Percentiles rank a stretch among this genome's conserved stretches.
These are phyloP conservation scores for Pleurotus tuber-regium DNA, from an alignment of 768 basidiomycete genomes.

Conservation along the genomic window DNA sequence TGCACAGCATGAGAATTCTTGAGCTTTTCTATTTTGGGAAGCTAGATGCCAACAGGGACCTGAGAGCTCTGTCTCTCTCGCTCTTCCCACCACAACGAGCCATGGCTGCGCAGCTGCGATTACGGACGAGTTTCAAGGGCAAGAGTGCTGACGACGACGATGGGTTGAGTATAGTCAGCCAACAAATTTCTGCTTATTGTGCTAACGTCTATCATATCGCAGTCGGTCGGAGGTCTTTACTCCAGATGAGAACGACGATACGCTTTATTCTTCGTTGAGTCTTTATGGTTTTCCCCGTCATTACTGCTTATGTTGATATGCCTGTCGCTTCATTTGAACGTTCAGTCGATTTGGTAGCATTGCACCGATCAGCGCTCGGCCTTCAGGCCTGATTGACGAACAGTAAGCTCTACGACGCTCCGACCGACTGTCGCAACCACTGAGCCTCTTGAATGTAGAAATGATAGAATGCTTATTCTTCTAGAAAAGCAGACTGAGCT, in stretches of 20 bases:
- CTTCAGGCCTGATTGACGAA: neutral
- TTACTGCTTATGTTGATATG: neutral
- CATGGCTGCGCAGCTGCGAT: no score
- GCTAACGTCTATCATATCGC: neutral
- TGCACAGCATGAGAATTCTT: no score
- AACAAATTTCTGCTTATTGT: no score
- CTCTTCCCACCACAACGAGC: neutral
- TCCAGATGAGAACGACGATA: neutral
- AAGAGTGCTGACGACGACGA: neutral
- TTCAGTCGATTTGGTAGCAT: neutral
- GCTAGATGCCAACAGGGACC: no score
- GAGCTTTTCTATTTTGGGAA: no score
- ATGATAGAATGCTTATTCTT: neutral
- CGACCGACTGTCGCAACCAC: no score
- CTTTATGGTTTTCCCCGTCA: no score
- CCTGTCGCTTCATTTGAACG: neutral
- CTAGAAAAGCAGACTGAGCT: conserved; percentile 6
- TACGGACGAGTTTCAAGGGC: neutral
- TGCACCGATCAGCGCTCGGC: neutral
- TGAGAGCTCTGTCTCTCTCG: no score
- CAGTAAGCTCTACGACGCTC: neutral
- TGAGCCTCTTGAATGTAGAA: no score
- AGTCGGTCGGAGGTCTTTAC: conserved; percentile 1
- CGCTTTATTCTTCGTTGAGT: conserved; percentile 1
- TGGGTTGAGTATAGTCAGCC: neutral